Conservation (phyloP, 2,329 filamentous ascomycete genomes). For the Aspergillus fumigatus region DNA sequence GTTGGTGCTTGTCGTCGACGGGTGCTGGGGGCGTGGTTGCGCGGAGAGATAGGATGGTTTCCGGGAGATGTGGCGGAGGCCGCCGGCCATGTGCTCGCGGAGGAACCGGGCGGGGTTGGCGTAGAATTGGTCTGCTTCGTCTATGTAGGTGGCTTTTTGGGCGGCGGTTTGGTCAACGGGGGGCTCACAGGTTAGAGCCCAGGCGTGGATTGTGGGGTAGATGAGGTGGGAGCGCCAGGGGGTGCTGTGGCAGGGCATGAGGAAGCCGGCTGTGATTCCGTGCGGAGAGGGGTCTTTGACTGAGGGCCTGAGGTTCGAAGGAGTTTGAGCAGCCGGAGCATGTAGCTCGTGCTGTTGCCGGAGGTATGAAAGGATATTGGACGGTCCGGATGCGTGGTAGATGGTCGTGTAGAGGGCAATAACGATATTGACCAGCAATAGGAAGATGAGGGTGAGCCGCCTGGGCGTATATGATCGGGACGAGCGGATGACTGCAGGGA, state of each 20-base stretch:
- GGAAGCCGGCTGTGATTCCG: slow-evolving; percentile 62
- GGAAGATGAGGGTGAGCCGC: slow-evolving; percentile 48
- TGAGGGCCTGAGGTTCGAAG: not conserved
- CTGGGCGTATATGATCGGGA: slow-evolving; percentile 42
- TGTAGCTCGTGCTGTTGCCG: slow-evolving; percentile 65
- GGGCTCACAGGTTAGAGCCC: slow-evolving; percentile 86
- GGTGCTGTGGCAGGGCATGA: slow-evolving; percentile 94
- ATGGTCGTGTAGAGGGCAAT: slow-evolving; percentile 70
- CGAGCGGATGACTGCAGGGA: slow-evolving; percentile 35
- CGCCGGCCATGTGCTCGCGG: slow-evolving; percentile 46
- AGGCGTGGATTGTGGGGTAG: slow-evolving; percentile 68
- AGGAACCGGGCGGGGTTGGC: slow-evolving; percentile 58
- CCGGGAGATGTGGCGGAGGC: slow-evolving; percentile 29
- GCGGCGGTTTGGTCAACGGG: slow-evolving; percentile 62
- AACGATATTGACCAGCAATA: slow-evolving; percentile 63
- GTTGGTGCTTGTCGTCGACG: slow-evolving; percentile 1
- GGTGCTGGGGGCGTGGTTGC: not conserved
- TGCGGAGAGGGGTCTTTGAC: slow-evolving; percentile 17
- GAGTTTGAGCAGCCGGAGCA: slow-evolving; percentile 36
- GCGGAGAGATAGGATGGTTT: slow-evolving; percentile 28
- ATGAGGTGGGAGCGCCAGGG: slow-evolving; percentile 89
- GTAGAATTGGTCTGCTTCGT: slow-evolving; percentile 93
- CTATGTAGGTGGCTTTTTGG: slow-evolving; percentile 66
- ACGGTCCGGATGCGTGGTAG: slow-evolving; percentile 74
- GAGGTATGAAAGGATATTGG: slow-evolving; percentile 70